Evolutionary conservation across 129 eudicot species (phyloP).

Genomic region (Deinandra increscens): DNA sequence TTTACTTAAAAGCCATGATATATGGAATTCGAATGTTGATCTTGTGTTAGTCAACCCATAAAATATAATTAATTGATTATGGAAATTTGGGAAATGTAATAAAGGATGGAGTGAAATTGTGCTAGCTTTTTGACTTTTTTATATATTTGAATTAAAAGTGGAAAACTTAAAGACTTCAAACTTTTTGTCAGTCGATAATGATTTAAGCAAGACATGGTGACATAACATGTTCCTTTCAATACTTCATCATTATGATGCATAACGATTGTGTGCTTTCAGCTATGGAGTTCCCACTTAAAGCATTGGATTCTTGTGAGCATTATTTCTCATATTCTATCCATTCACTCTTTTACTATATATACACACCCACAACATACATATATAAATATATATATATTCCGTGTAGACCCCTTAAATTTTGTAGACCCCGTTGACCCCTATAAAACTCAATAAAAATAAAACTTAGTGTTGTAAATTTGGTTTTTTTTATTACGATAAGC

Average conservation of each 20-base stretch:
- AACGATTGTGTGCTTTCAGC: slow-evolving; percentile 34
- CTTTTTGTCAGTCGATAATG: slow-evolving; percentile 39
- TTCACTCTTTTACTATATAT: neutral
- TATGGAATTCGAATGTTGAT: slow-evolving; percentile 6
- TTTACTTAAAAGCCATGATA: neutral
- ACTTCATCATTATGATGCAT: slow-evolving; percentile 32
- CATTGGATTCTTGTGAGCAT: slow-evolving; percentile 34
- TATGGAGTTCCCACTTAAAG: slow-evolving; percentile 35
- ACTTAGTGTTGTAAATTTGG: no score
- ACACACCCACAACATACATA: neutral
- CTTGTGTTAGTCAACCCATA: slow-evolving; percentile 20
- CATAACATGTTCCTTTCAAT: slow-evolving; percentile 35
- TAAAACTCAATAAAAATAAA: no score
- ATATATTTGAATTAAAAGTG: slow-evolving; percentile 15
- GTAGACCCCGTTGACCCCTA: no score
- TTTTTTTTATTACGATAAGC: no score
- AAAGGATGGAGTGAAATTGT: slow-evolving; percentile 5
- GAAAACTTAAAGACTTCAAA: slow-evolving; percentile 22
- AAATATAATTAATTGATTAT: neutral
- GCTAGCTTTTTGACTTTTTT: slow-evolving; percentile 31
- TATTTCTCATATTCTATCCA: slow-evolving; percentile 16
- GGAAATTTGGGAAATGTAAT: neutral
- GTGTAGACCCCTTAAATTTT: no score
- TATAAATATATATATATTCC: neutral
- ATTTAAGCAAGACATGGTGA: slow-evolving; percentile 37